Evolutionary conservation across 2,329 filamentous ascomycete genomes (phyloP), one percentile per base, ranked within the genome.

Genomic region (Ascochyta fabae): DNA sequence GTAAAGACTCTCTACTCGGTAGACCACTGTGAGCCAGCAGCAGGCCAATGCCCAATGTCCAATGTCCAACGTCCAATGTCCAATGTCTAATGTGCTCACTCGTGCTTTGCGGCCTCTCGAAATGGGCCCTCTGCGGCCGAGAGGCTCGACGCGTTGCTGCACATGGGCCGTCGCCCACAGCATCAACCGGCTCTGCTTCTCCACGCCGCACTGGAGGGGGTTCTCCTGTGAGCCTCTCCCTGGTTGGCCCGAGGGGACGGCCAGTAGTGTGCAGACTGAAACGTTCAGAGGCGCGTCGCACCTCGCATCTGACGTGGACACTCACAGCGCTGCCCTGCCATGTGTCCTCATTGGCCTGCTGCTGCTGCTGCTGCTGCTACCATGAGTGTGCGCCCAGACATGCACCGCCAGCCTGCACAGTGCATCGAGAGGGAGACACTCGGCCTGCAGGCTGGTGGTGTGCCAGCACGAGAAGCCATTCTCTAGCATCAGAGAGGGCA

Each of bases 281-380:
- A 71, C 68, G 59, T 27, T 45, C 61, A 66, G 61, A 68, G 66
- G 68, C 67, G 69, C 66, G 66, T 66, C 65, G 63, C 53, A 34
- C 51, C 48, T 49, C 50, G 57, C 57, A 58, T 67, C 68, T 72
- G 67, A 70, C 69, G 68, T 72, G 68, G 65, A 66, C 46, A 24
- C 47, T 40, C 47, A 9, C 47, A 44, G 42, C 47, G 33, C 64
- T 55, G 47, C 45, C n/a, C 43, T 46, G 51, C 43, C 38, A 35
- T 24, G 40, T 29, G 22, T 36, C 44, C 45, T 59, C 48, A 59
- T 63, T 62, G 59, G 63, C 35, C 19, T 47, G 29, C 26, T 34
- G 36, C 47, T 31, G 33, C 26, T 16, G 19, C 19, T 19, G 19
- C 19, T 19, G 19, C 19, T 19, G 19, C 19, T 19, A 19, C 19